Evolutionary conservation across 768 basidiomycete genomes (phyloP).

Genomic region (Mycena rosella): DNA sequence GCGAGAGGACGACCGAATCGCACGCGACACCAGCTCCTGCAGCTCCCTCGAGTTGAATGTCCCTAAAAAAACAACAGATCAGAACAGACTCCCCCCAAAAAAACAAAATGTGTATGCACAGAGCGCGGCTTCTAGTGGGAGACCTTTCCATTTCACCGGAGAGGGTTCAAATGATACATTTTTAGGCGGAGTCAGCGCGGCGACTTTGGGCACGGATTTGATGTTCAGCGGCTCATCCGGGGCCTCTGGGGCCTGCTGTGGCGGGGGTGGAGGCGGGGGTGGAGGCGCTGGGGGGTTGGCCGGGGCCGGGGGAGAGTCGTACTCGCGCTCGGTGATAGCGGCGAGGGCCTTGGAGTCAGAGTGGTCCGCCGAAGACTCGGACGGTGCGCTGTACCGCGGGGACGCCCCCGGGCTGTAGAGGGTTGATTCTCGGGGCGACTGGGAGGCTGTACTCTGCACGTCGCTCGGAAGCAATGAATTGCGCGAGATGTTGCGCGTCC

Average conservation of each 20-base stretch:
- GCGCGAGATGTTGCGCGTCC: constrained; percentile 17
- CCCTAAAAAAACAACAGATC: constrained; percentile 49
- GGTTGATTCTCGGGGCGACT: background rate
- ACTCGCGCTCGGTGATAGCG: constrained; percentile 24
- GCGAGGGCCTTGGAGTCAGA: constrained; percentile 26
- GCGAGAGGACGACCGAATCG: constrained; percentile 75
- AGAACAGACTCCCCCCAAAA: background rate
- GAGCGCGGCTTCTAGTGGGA: constrained; percentile 77
- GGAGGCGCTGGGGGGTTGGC: constrained; percentile 6
- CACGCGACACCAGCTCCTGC: constrained; percentile 78
- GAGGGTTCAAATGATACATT: constrained; percentile 68
- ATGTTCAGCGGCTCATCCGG: constrained; percentile 28
- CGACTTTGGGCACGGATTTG: constrained; percentile 24
- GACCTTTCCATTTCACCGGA: constrained; percentile 74
- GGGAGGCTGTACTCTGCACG: background rate
- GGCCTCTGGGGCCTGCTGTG: background rate
- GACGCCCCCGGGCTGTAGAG: constrained; percentile 13
- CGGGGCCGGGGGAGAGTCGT: constrained; percentile 7
- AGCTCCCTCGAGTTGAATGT: constrained; percentile 73
- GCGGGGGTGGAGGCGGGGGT: background rate
- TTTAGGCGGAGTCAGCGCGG: constrained; percentile 62
- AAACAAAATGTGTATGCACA: constrained; percentile 49
- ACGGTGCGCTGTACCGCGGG: constrained; percentile 26
- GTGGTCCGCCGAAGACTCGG: background rate
- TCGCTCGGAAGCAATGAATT: constrained; percentile 15